phyloP scores from a whole-genome alignment of 1,284 basidiomycete species.

The Marasmius tenuissimus region DNA sequence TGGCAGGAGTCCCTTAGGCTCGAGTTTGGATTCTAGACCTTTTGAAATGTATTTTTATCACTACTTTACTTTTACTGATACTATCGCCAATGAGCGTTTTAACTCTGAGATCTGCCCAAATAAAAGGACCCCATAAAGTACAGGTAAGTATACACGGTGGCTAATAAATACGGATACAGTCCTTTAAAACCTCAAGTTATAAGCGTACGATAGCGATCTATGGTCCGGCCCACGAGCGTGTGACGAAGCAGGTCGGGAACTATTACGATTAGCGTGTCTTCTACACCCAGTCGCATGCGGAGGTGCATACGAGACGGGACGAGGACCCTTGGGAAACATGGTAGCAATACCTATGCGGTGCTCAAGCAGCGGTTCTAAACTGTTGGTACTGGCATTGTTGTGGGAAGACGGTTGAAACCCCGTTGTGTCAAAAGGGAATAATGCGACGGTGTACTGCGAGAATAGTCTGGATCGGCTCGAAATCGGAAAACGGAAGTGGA shows the following conservation, averaged over 20 bases:
- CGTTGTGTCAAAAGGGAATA: constrained; percentile 25
- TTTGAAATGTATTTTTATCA: not conserved
- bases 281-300: not conserved
- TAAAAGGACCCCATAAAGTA: not conserved
- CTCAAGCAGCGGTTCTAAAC: constrained; percentile 13
- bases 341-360: constrained; percentile 34
- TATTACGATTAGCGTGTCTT: too few relatives aligned
- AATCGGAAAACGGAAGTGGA: not conserved
- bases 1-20: not conserved
- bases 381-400: not conserved
- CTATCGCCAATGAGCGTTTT: too few relatives aligned
- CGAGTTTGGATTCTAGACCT: not conserved
- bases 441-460: constrained; percentile 30
- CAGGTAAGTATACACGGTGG: not conserved
- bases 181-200: not conserved
- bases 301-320: constrained; percentile 21
- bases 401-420: constrained; percentile 4
- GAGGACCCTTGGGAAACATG: constrained; percentile 28
- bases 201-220: not conserved
- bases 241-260: not conserved
- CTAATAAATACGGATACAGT: not conserved
- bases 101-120: not conserved
- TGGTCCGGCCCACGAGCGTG: not conserved
- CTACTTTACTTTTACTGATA: not conserved
- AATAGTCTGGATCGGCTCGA: not conserved